Base-by-base conservation (phyloP, 768 basidiomycete genomes). In the Leccinum obscurum region DNA sequence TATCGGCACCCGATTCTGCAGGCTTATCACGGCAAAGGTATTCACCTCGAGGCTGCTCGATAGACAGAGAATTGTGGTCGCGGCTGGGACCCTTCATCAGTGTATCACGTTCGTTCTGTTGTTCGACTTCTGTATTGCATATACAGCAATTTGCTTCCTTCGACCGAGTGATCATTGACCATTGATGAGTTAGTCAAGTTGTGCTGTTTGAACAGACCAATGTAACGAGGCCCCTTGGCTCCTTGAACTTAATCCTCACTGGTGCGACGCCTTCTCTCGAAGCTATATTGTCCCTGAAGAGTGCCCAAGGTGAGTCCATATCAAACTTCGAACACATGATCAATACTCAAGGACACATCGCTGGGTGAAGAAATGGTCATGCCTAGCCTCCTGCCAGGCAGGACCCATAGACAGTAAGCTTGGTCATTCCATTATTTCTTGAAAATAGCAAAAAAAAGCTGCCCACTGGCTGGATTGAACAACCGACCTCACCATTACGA, bases 21-120 rank as follows among this genome's bases (percentile, higher is more conserved):
- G 65, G 87, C 87, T 3, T 99, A 96, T 72, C 77, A 81, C 7
- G 96, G 88, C 51, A 95, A 96, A 75, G 83, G 97, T 68, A 89
- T 99, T 59, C 86, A 95, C 1, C 56, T 87, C 6, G 95, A 95
- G 74, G 98, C 93, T 65, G 94, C 88, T 15, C 13, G 35, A 37
- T 14, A 37, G 35, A 37, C 14, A 37, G 14, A 37, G 35, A 37
- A 37, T 14, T 15, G 6, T 37, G 14, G 35, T 37, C 35, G 14
- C 14, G 14, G 35, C 14, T 37, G 35, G 6, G 34, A 41, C 41
- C 14, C 4, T 10, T 41, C 17, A 15, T 41, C 39, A 17, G 30
- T 32, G 30, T 0, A 32, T 34, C 32, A 32, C 30, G 30, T 6
- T n/a, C 9, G n/a, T n/a, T 41, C 9, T n/a, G 30, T 30, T 30